Evolutionary conservation across 2,329 filamentous ascomycete species (phyloP).

Genomic region (Fusarium sp.): DNA sequence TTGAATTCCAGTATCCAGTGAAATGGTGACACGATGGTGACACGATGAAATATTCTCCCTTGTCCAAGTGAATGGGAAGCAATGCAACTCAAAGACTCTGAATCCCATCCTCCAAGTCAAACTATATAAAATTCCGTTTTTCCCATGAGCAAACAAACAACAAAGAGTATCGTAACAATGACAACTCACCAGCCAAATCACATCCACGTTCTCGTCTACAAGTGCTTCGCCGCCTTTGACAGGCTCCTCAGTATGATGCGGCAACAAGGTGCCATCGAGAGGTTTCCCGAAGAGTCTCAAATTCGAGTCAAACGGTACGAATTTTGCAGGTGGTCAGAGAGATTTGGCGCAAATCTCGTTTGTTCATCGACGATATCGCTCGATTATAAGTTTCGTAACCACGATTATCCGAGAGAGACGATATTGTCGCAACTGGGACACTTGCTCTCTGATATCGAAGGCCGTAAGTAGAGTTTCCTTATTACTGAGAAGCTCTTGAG

Average conservation of each 20-base stretch:
- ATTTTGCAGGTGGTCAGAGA: slow-evolving; percentile 17
- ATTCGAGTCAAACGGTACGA: slow-evolving; percentile 8
- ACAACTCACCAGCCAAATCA: background rate
- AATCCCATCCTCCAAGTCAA: background rate
- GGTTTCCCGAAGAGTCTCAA: slow-evolving; percentile 5
- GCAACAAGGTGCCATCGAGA: background rate
- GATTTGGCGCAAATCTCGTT: slow-evolving; percentile 16
- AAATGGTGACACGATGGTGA: slow-evolving; percentile 23
- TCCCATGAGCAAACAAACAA: background rate
- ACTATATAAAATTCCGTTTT: background rate
- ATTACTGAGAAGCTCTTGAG: background rate
- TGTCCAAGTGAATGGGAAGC: background rate
- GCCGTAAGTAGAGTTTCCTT: slow-evolving; percentile 6
- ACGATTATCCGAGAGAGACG: slow-evolving; percentile 10
- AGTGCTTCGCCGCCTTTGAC: slow-evolving; percentile 16
- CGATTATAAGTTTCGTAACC: slow-evolving; percentile 28
- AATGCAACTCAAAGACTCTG: background rate
- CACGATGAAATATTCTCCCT: slow-evolving; percentile 24
- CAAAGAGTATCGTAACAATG: background rate
- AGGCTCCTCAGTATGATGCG: background rate
- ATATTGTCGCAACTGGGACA: slow-evolving; percentile 16
- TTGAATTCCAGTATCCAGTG: slow-evolving; percentile 3
- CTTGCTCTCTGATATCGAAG: slow-evolving; percentile 17
- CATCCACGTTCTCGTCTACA: slow-evolving; percentile 16
- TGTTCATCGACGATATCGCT: slow-evolving; percentile 20